Base-by-base conservation (phyloP, 495 filamentous ascomycete genomes). In the Bombardia bombarda region DNA sequence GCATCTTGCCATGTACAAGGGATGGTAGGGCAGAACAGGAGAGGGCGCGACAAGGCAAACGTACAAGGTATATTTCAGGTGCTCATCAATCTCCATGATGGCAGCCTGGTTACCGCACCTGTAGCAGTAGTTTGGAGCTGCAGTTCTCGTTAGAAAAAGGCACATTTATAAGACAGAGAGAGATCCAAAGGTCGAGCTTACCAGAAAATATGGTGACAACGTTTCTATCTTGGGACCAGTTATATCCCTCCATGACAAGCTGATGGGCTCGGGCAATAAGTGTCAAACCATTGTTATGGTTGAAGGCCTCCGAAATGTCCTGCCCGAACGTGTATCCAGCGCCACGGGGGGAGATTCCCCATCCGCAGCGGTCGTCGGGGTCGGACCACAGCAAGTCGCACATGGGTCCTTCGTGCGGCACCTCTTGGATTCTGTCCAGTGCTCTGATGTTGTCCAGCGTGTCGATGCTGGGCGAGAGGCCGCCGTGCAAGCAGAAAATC, bases 31-130 rank as follows among this genome's bases (percentile, higher is more conserved):
- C 6, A 28, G 26, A 2, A 28, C 2, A 28, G 26, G 26, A 50
- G 32, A 33, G 12, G 4, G 32, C 5, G 37, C 25, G 20, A 28
- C 17, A 18, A 16, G 13, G 41, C 12, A n/a, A 23, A 83, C 88
- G 68, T 78, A 98, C 92, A 98, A 98, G 56, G 92, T 98, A 64
- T 97, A 98, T 73, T 98, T 97, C 65, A 98, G 69, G 67, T 98
- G 89, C 68, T 98, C 92, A 49, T 98, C 92, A 65, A 98, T 98
- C 66, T 98, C 92, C 92, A 98, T 98, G 65, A 98, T 98, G 8
- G 92, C 92, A 38, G 92, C 92, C 68, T 98, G 92, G 68, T 98
- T 98, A 56, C 92, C 92, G 63, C 92, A 98, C 60, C 92, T 78
- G 73, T 94, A 95, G 70, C 90, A 96, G 67, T 96, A 96, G 67